Evolutionary conservation across 345 rosid species (phyloP), one percentile per base, ranked within the genome.

Genomic region (Eucalyptus melliodora): DNA sequence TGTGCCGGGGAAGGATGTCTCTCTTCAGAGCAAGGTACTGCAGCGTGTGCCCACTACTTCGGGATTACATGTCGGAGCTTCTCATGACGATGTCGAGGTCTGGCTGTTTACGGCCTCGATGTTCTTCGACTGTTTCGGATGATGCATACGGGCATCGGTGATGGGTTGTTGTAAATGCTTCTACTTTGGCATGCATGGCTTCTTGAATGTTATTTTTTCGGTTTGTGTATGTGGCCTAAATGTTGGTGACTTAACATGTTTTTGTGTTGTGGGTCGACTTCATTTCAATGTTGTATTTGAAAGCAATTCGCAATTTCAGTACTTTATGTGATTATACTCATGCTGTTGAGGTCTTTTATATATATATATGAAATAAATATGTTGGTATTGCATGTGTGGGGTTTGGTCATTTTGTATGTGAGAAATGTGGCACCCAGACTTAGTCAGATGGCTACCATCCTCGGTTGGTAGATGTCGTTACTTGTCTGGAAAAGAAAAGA

Each of bases 401-500:
- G 53, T 30, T 56, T 53, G 12, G 27, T 12, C n/a, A 30, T 83
- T 19, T 45, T 59, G 87, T n/a, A 49, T 62, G 14, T 65, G 60
- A 67, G 45, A 12, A 50, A 51, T 31, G 34, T 49, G 87, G 60
- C 49, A 19, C 59, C 88, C 91, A 80, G 91, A 45, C 89, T 42
- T 87, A 89, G 95, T 92, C 92, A 92, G 93, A 92, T 93, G 72
- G 86, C 92, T 80, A 83, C 92, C 88, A 23, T 90, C 50, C 89
- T 10, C 87, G 34, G 16, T 87, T 89, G 87, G 93, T 93, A 87
- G 87, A 86, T 45, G 89, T 93, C 92, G 94, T 94, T 94, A 92
- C 93, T 89, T 93, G 92, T 92, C 93, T 94, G 94, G 95, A 62
- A 94, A 88, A 92, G 59, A n/a, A 89, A 90, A 55, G n/a, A 89